Base-by-base conservation (phyloP, 495 filamentous ascomycete species). In the Neurospora sublineolata region DNA sequence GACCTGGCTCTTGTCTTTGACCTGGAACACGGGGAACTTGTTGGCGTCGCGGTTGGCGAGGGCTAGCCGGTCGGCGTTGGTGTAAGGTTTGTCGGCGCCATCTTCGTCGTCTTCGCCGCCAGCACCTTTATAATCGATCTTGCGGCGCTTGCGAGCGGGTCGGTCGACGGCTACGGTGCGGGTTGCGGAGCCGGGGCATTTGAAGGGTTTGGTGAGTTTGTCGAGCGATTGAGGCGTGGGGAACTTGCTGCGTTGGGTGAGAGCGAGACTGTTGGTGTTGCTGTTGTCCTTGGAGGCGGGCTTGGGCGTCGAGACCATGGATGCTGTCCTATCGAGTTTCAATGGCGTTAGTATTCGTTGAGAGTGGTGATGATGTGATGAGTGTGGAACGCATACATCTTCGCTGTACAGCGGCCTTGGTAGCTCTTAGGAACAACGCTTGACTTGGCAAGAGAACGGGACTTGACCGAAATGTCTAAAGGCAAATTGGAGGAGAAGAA, bases 1-100 rank as follows among this genome's bases (percentile, higher is more conserved):
- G 0, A 90, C 87, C 8, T 86, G 84, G 1, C 91, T 90, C 77
- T 96, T 97, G 77, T 97, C 93, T 76, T 95, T 97, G 23, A 88
- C 85, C 76, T 93, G 91, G 81, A 95, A 99, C 0, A 96, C 90
- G 2, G 94, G 94, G 67, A 94, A 99, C 72, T 88, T 89, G 79
- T 97, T 98, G 69, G 87, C 90, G 77, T 97, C 94, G 78, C 94
- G 86, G 69, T 93, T 97, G 40, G 91, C 93, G 58, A 98, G 84
- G 30, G 93, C 93, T 7, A 95, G 84, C 44, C 94, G 87, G 72
- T 97, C 94, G 52, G 94, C 93, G 75, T 95, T 97, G 60, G 92
- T 92, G 80, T 93, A 97, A 46, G 91, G 87, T 75, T 92, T 94
- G 76, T 96, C 93, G 23, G 83, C 86, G 74, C 92, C 91, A n/a